A percentile compares a stretch with the other conserved stretches of the same genome.
These are phyloP conservation scores for Pilobolus umbonatus DNA, from an alignment of 192 early-diverging fungal genomes.

Conservation along the genomic window DNA sequence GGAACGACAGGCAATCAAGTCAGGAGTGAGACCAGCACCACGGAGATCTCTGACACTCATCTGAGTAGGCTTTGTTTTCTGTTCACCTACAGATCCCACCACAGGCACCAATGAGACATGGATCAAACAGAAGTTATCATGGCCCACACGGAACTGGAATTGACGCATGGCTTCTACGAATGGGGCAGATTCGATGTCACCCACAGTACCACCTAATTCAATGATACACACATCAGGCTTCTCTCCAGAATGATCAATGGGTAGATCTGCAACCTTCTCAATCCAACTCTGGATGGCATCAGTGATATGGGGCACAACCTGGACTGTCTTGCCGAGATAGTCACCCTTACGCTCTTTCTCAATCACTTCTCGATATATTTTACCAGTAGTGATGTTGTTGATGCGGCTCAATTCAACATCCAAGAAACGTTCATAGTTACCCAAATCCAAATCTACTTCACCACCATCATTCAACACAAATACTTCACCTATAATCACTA, in stretches of 20 bases:
- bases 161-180: conserved; percentile 99
- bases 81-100: conserved; percentile 96
- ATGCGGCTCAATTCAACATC: conserved; percentile 88
- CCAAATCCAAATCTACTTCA: conserved; percentile 97
- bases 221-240: conserved; percentile 97
- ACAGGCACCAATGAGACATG: conserved; percentile 97
- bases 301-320: conserved; percentile 98
- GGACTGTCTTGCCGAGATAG: conserved; percentile 98
- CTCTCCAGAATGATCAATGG: conserved; percentile 76
- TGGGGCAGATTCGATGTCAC: conserved; percentile 99
- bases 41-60: conserved; percentile 91
- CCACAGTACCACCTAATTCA: conserved; percentile 97
- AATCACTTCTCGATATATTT: conserved; percentile 95
- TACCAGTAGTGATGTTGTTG: conserved; percentile 99
- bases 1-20: conserved; percentile 95
- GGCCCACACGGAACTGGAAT: conserved; percentile 99
- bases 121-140: conserved; percentile 96
- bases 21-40: conserved; percentile 91
- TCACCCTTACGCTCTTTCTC: conserved; percentile 91
- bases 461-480: conserved; percentile 98
- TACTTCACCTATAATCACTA: conserved; percentile 97
- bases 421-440: conserved; percentile 99
- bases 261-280: conserved; percentile 87
- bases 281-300: conserved; percentile 98
- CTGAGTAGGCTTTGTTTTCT: conserved; percentile 99